Evolutionary conservation across 2,329 filamentous ascomycete species (phyloP), one percentile per base, ranked within the genome.

Genomic region (Lecanicillium sp.): DNA sequence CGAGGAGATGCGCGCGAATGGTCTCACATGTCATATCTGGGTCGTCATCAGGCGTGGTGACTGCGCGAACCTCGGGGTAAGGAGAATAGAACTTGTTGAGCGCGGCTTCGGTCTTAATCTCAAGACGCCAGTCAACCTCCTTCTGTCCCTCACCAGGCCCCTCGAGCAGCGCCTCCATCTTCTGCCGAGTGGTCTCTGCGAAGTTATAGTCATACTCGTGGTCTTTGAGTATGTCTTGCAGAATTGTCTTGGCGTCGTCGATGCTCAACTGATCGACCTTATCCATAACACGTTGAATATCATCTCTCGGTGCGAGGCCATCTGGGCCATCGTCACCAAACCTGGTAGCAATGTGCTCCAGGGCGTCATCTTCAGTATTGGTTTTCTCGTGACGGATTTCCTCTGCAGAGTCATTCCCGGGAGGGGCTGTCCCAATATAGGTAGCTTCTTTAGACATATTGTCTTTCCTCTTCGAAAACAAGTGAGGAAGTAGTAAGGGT

Each of bases 161-260:
- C 15, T 46, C 30, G 13, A 44, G 8, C 13, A 50, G 32, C 18
- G 34, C 30, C 2, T 29, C 28, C 13, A 50, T 41, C 36, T 47
- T 50, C 14, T 32, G 27, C 2, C 46, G 46, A 19, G 44, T 41
- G 14, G 19, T n/a, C 10, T 38, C 18, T n/a, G 48, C 41, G 30
- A 50, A 50, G 19, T 50, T 50, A 34, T 50, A 50, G 38, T 49
- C 48, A 32, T 47, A 49, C 18, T 47, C 44, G 20, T 50, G 48
- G 13, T 43, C 14, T 19, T 46, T 39, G 29, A 50, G 44, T 3
- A 50, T 15, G 4, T 42, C 5, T 20, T 33, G 20, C 10, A 47
- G 30, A 13, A 50, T 50, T 4, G 33, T 33, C n/a, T 33, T 40
- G 17, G 43, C 42, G 36, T 49, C 45, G 11, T 44, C 39, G 15